Evolutionary conservation across 179 eudicot genomes (phyloP), one percentile per base, ranked within the genome.

Genomic region (Pouteria campechiana): DNA sequence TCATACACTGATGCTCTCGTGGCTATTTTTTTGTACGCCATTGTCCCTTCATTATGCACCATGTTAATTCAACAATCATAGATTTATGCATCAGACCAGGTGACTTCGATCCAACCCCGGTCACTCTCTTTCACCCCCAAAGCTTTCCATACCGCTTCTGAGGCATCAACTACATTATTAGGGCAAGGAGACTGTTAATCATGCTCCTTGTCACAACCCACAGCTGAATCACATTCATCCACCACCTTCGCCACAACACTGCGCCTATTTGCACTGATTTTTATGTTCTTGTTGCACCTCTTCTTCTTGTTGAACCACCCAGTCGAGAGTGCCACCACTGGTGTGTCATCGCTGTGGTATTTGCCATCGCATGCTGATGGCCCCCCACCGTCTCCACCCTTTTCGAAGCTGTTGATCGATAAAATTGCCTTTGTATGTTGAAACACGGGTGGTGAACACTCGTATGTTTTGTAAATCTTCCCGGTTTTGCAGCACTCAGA

Each of bases 11-110:
- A n/a, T n/a, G n/a, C n/a, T n/a, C n/a, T n/a, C n/a, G n/a, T n/a
- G n/a, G n/a, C n/a, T n/a, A n/a, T n/a, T n/a, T n/a, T n/a, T n/a
- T n/a, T n/a, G n/a, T n/a, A n/a, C n/a, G n/a, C n/a, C n/a, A n/a
- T n/a, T n/a, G n/a, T n/a, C n/a, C n/a, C n/a, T n/a, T n/a, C n/a
- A n/a, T n/a, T n/a, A n/a, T n/a, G n/a, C n/a, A n/a, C n/a, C n/a
- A n/a, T n/a, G n/a, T n/a, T n/a, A n/a, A n/a, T n/a, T n/a, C n/a
- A n/a, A n/a, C n/a, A n/a, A n/a, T n/a, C n/a, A n/a, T n/a, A n/a
- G n/a, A n/a, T n/a, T n/a, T n/a, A 3, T 27, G 68, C 46, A 28
- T 59, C 70, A n/a, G 74, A 42, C 81, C 81, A 75, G 17, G 66
- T 67, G 18, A 75, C 53, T 2, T 43, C 54, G 63, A 71, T 33